These are phyloP conservation scores for Fusarium hainanense DNA, from an alignment of 2,329 filamentous ascomycete genomes.

Conservation along the genomic window DNA sequence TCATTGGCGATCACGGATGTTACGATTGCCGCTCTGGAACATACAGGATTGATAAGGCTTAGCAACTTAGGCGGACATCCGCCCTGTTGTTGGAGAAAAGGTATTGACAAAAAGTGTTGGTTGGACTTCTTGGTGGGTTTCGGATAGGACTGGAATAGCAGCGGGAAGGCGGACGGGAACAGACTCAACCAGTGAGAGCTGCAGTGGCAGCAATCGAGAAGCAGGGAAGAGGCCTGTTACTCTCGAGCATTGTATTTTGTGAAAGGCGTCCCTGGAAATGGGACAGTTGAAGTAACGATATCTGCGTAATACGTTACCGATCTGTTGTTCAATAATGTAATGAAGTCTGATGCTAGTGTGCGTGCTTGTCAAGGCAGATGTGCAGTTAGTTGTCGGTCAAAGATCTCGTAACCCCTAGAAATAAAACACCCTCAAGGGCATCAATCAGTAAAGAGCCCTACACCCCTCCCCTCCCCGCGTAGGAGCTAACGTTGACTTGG, in stretches of 20 bases:
- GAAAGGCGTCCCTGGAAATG: constrained; percentile 9
- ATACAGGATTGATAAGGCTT: constrained; percentile 1
- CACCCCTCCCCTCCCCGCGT: constrained; percentile 29
- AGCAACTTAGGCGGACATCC: neutral
- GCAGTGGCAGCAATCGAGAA: constrained; percentile 27
- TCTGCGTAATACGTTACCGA: neutral
- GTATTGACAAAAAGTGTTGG: neutral
- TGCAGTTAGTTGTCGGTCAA: too few relatives aligned
- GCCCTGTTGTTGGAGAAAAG: constrained; percentile 8
- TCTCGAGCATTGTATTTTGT: neutral
- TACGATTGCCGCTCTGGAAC: constrained; percentile 25
- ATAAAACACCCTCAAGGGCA: neutral
- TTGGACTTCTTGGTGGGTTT: constrained; percentile 24
- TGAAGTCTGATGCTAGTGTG: neutral
- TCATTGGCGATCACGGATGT: neutral
- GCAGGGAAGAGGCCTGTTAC: constrained; percentile 30
- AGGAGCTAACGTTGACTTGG: neutral
- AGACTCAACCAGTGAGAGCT: constrained; percentile 27
- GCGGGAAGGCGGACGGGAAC: constrained; percentile 35
- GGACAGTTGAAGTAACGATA: neutral
- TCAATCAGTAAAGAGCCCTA: constrained; percentile 23
- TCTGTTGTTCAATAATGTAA: neutral
- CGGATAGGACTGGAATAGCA: constrained; percentile 25
- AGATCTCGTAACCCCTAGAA: constrained; percentile 18
- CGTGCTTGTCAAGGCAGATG: constrained; percentile 7